Base-by-base conservation (phyloP, 2,329 filamentous ascomycete genomes). In the Colletotrichum noveboracense region DNA sequence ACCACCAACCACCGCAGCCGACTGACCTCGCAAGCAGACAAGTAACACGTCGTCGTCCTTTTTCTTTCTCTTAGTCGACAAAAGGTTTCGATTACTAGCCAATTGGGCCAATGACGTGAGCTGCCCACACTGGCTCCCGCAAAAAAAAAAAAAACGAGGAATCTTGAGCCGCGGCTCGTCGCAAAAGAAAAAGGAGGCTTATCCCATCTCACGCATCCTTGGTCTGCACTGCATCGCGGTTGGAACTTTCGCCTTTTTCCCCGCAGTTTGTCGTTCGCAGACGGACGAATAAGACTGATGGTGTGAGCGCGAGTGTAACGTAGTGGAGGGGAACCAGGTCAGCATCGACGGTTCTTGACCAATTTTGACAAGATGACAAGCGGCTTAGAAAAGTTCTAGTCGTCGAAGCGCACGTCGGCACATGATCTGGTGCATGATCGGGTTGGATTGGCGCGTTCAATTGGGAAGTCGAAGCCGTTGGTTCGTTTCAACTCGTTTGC, bases 201-300 rank as follows among this genome's bases (percentile, higher is more conserved):
- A 21, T 34, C 67, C 67, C 48, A 18, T 56, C 65, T 28, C 32
- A 52, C 43, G 43, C 65, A 36, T 21, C 21, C 36, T 28, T 55
- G 24, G 68, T 13, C 7, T 66, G 55, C 28, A 30, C 56, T 66
- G 72, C 68, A 43, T 43, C 28, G 56, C 43, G 16, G 52, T 64
- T 68, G 73, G 56, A 52, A 69, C 70, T 60, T 60, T 69, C 64
- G 70, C 69, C 70, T 67, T 70, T 72, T 52, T 68, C 73, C 73
- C 73, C 73, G 73, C 73, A 73, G 70, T 65, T 69, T n/a, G 55
- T 32, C 38, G 34, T 56, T 52, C 32, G 64, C 71, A 65, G 26
- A 58, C 21, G 73, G 73, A 36, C 73, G 61, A 75, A 75, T 75
- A 56, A 68, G 70, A 75, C 64, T 64, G 38, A 28, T 56, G 67